Conservation (phyloP, 352 stramenopile genomes). For the Phytophthora multivora region DNA sequence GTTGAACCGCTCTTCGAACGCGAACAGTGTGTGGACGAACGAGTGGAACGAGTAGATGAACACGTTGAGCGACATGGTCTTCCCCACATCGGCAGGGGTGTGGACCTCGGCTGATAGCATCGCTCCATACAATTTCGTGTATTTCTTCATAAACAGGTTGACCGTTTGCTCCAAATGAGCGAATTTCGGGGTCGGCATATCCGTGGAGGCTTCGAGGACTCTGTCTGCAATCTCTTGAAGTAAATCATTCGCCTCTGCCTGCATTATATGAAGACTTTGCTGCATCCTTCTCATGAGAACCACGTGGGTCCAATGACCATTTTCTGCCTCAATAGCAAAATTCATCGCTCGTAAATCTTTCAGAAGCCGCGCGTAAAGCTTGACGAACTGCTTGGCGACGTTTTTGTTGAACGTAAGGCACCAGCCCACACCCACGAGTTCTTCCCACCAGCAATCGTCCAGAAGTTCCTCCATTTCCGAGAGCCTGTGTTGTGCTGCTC, state of each 20-base stretch:
- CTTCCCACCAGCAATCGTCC: slow-evolving; percentile 76
- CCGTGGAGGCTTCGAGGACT: slow-evolving; percentile 24
- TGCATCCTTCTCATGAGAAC: slow-evolving; percentile 69
- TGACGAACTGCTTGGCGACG: slow-evolving; percentile 66
- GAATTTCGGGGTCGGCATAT: slow-evolving; percentile 48
- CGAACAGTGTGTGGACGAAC: slow-evolving; percentile 60
- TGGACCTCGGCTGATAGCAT: slow-evolving; percentile 45
- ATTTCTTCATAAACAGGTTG: slow-evolving; percentile 58
- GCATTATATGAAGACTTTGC: slow-evolving; percentile 64
- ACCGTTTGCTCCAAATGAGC: slow-evolving; percentile 55
- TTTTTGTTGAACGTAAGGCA: slow-evolving; percentile 75
- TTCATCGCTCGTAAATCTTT: slow-evolving; percentile 72
- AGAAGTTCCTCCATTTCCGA: slow-evolving; percentile 59
- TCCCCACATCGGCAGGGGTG: slow-evolving; percentile 50
- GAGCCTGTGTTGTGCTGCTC: slow-evolving; percentile 34
- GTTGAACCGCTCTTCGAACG: slow-evolving; percentile 68
- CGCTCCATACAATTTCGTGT: slow-evolving; percentile 56
- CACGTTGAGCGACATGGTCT: slow-evolving; percentile 73
- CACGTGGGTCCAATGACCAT: slow-evolving; percentile 57
- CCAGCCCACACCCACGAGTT: slow-evolving; percentile 53
- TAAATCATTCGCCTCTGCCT: slow-evolving; percentile 61
- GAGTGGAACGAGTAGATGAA: slow-evolving; percentile 85
- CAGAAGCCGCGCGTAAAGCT: slow-evolving; percentile 59
- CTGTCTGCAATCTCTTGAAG: slow-evolving; percentile 57
- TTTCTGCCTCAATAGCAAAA: slow-evolving; percentile 68